phyloP scores from a whole-genome alignment of 1,284 basidiomycete species.

The Marasmius sp. region DNA sequence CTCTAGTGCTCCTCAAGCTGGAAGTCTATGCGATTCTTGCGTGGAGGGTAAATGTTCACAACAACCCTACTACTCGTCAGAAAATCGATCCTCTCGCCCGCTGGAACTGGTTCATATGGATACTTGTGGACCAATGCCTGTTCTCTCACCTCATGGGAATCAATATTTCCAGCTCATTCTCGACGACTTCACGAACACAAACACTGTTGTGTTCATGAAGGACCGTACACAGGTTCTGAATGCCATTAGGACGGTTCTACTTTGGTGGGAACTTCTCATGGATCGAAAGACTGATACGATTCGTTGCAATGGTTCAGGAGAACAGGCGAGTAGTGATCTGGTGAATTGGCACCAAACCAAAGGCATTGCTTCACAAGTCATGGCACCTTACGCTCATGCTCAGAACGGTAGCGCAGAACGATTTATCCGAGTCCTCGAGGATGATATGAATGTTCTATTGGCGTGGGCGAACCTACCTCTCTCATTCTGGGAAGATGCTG shows the following conservation, averaged over 20 bases:
- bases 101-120: constrained; percentile 8
- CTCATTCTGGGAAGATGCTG: no score
- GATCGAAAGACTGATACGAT: background rate
- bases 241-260: background rate
- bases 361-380: background rate
- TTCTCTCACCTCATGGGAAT: background rate
- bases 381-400: constrained; percentile 24
- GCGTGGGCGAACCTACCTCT: no score
- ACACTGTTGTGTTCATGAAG: background rate
- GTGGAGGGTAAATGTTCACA: background rate
- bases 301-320: background rate
- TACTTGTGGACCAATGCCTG: constrained; percentile 6
- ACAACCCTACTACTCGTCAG: background rate
- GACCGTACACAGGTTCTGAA: background rate
- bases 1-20: no score
- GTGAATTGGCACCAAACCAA: background rate
- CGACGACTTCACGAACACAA: constrained; percentile 1
- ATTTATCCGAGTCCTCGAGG: no score
- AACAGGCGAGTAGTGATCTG: background rate
- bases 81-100: background rate
- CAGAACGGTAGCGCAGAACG: constrained; percentile 35
- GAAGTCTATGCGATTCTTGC: no score
- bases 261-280: background rate
- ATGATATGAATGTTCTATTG: no score
- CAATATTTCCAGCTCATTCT: background rate